Base-by-base conservation (phyloP, 306 rosid genomes). In the Sechiopsis laciniata region DNA sequence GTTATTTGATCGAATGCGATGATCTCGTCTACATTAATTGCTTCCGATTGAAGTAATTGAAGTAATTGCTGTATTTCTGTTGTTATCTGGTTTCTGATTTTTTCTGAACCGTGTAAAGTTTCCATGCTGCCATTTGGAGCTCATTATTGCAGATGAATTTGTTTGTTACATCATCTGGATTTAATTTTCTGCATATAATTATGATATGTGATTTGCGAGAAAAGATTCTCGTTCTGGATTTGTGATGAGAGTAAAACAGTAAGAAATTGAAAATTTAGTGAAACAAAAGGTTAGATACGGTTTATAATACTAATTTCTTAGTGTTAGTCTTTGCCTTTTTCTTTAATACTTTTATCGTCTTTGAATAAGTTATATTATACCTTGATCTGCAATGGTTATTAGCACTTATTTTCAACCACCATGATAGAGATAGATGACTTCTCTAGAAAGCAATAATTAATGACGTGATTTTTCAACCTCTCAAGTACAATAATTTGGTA, bases 381-480 rank as follows among this genome's bases (percentile, higher is more conserved):
- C 50, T 66, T 66, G 72, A 45, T 66, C 72, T 66, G 35, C 46
- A 29, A 68, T 26, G 29, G 29, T 26, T 26, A 26, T 26, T 26
- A 26, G 29, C 29, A 26, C 29, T 26, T 26, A 26, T 26, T 26
- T 26, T 26, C 29, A 26, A 26, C 29, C 29, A 26, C 29, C 2
- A 26, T 26, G 29, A 26, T 26, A 26, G 29, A 26, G 73, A 68
- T 40, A 68, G 57, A 0, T 20, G 73, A 21, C 50, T 48, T 26
- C 29, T 26, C 57, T 68, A 48, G 56, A 68, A 48, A 21, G 73
- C 73, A 48, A 51, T 14, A 48, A 50, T 69, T 48, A 69, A 69
- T 69, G 58, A 37, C 48, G 73, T 69, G 73, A 69, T 50, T 50
- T 48, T 46, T 48, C 71, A 69, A 46, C 58, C 73, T 8, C 1